These are phyloP conservation scores for Termitomyces sp. DNA, from an alignment of 768 basidiomycete species.

Conservation along the genomic window DNA sequence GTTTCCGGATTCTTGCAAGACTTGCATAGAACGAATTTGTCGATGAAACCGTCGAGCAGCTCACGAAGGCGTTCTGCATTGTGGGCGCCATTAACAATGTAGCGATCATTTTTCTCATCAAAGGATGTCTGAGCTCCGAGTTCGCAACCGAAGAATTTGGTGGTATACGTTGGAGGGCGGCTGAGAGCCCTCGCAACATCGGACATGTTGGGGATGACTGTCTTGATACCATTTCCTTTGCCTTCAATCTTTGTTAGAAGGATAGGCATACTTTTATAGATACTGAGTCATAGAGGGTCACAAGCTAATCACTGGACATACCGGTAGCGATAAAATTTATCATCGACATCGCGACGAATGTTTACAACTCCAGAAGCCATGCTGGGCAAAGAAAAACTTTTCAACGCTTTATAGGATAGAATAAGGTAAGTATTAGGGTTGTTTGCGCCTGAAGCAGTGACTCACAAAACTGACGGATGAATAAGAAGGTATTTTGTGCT, in stretches of 20 bases:
- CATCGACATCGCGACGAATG: conserved; percentile 93
- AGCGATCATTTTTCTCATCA: conserved; percentile 95
- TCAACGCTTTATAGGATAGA: conserved; percentile 45
- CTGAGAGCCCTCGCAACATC: conserved; percentile 94
- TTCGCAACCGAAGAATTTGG: conserved; percentile 99
- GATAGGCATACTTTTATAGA: conserved; percentile 74
- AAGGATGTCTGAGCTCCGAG: conserved; percentile 96
- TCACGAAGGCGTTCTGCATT: conserved; percentile 88
- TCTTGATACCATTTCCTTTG: conserved; percentile 99
- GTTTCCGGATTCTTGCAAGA: conserved; percentile 99
- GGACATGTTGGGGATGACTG: conserved; percentile 97
- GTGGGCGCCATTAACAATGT: conserved; percentile 98
- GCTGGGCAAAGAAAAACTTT: conserved; percentile 43
- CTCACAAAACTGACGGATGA: conserved; percentile 50
- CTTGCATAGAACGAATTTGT: conserved; percentile 96
- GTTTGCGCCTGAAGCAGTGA: neutral
- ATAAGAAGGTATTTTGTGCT: conserved; percentile 53
- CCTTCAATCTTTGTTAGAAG: conserved; percentile 96
- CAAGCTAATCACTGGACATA: conserved; percentile 23
- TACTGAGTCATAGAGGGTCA: neutral
- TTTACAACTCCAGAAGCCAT: conserved; percentile 90
- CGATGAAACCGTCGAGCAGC: conserved; percentile 94
- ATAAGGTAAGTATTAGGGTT: neutral
- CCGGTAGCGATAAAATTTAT: conserved; percentile 96
- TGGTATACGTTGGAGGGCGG: conserved; percentile 92